Conservation (phyloP, 768 basidiomycete genomes). For the Psilocybe cubensis region DNA sequence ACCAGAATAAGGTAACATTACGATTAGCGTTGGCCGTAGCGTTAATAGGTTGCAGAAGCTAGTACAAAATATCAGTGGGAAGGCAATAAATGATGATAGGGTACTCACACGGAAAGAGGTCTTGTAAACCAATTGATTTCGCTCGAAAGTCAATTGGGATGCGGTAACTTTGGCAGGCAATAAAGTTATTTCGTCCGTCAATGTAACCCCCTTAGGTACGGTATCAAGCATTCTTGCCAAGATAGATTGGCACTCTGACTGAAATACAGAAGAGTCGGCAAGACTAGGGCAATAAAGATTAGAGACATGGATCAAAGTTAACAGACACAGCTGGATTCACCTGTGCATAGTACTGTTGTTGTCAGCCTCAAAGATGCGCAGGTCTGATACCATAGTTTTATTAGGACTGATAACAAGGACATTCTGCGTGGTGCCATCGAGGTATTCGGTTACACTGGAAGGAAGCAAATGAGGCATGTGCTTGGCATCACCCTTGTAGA, state of each 20-base stretch:
- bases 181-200: conserved; percentile 49
- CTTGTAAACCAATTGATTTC: conserved; percentile 42
- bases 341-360: conserved; percentile 36
- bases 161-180: conserved; percentile 44
- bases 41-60: conserved; percentile 40
- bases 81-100: background rate
- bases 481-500: background rate
- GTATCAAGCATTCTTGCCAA: conserved; percentile 51
- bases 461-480: background rate
- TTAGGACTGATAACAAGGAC: conserved; percentile 37
- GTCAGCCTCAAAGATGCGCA: conserved; percentile 37
- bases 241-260: conserved; percentile 40
- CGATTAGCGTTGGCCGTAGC: conserved; percentile 39
- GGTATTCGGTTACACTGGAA: conserved; percentile 37
- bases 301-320: background rate
- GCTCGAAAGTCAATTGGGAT: conserved; percentile 40
- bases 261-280: conserved; percentile 36
- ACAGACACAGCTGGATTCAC: conserved; percentile 15
- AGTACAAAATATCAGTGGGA: conserved; percentile 1
- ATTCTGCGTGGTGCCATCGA: conserved; percentile 37
- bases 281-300: conserved; percentile 23
- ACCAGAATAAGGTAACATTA: conserved; percentile 45
- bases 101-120: conserved; percentile 39
- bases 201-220: conserved; percentile 45
- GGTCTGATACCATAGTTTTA: conserved; percentile 37